Evolutionary conservation across 108 stramenopile species (phyloP), one percentile per base, ranked within the genome.

Genomic region (Cyclotella sp.): DNA sequence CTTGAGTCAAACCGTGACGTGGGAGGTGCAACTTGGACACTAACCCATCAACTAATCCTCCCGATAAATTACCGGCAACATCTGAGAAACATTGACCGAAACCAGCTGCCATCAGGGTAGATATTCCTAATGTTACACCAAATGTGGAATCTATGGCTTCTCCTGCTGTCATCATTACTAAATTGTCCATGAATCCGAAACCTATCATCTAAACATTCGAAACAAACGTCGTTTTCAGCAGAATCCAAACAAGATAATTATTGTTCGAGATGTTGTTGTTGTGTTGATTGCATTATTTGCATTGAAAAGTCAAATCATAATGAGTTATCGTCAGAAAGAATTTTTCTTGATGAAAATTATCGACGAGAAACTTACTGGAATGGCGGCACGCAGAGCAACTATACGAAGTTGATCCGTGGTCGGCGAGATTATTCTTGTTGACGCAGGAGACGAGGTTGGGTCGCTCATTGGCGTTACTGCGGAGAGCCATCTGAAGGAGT

Each of bases 141-240:
- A 97, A 79, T 13, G 86, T 79, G 1, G 66, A 63, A 75, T 97
- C 96, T 61, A 94, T 94, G 41, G 81, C 63, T 18, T 94, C 93
- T 34, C 96, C 96, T 15, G 94, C 94, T 21, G 86, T 87, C 58
- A 97, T 90, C 96, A 97, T 97, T 5, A 90, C 85, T 19, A 91
- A 42, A 75, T 94, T 96, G 74, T 96, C 97, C 89, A 91, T 96
- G 63, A 97, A 89, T 18, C 95, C 95, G 70, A 96, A 96, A 16
- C 95, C 95, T 72, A 91, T 72, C 90, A 91, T 94, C 73, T 73
- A 26, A 8, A 45, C 12, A 39, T 13, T 61, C 30, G 0, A 14
- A 57, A 12, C 12, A 12, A 1, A 26, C 24, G 24, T 12, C 1
- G 12, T 26, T 19, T n/a, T n/a, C n/a, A n/a, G n/a, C n/a, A n/a